A percentile compares a stretch with the other conserved stretches of the same genome.
Evolutionary conservation across 2,329 filamentous ascomycete species (phyloP).

Genomic region (Hypoxylon sp.): DNA sequence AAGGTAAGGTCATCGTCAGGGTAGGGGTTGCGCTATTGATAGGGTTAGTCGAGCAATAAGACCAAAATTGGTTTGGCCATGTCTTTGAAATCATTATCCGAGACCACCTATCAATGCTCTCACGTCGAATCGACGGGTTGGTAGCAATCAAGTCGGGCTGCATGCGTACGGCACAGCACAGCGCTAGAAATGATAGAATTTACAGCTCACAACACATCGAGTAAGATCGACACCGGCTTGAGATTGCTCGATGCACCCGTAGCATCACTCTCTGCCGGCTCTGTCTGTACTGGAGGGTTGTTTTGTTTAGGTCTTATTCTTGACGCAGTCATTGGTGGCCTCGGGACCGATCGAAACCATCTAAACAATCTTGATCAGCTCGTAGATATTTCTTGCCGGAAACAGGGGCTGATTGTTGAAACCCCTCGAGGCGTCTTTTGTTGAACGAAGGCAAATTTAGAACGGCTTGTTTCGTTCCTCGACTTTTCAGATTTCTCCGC

Average conservation of each 20-base stretch:
- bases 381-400: constrained; percentile 26
- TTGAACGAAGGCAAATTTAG: constrained; percentile 26
- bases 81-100: constrained; percentile 18
- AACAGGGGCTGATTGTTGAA: constrained; percentile 20
- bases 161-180: constrained; percentile 32
- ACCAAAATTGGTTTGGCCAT: constrained; percentile 28
- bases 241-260: constrained; percentile 36
- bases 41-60: constrained; percentile 27
- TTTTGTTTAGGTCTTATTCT: constrained; percentile 17
- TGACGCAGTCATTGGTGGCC: constrained; percentile 14
- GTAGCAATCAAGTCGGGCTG: constrained; percentile 11
- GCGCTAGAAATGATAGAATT: constrained; percentile 18
- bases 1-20: too few species aligned
- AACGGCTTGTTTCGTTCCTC: constrained; percentile 15
- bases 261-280: constrained; percentile 25
- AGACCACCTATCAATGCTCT: constrained; percentile 11
- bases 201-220: constrained; percentile 28
- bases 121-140: constrained; percentile 27
- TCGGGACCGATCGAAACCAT: constrained; percentile 35
- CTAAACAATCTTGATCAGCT: constrained; percentile 23
- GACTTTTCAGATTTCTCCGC: constrained; percentile 1
- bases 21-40: constrained; percentile 1
- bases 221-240: constrained; percentile 37
- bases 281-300: constrained; percentile 3
- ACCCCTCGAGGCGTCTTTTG: constrained; percentile 13